Percentiles rank a stretch among this genome's conserved stretches.
These are phyloP conservation scores for Capsaspora owczarzaki DNA, from an alignment of 78 protist species.

Conservation along the genomic window DNA sequence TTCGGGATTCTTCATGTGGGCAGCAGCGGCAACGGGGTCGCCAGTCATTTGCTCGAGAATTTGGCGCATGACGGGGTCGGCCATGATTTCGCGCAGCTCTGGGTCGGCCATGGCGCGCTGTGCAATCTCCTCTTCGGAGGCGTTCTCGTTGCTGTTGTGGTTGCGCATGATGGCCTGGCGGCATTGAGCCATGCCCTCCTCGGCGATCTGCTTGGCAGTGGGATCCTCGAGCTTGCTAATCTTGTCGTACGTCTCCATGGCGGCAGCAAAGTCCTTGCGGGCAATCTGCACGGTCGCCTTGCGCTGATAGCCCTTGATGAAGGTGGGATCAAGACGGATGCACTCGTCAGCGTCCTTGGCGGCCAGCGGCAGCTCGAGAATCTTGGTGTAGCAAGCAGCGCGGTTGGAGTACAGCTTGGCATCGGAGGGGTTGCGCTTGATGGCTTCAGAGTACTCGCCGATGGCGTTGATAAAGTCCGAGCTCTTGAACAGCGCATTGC, in stretches of 20 bases:
- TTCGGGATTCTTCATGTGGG: background rate
- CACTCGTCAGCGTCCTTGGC: background rate
- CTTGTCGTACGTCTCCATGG: background rate
- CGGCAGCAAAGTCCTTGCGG: background rate
- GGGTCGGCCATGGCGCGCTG: background rate
- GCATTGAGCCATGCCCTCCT: background rate
- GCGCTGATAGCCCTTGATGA: background rate
- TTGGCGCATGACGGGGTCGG: background rate
- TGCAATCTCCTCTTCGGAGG: background rate
- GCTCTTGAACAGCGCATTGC: conserved; percentile 43
- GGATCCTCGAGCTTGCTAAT: background rate
- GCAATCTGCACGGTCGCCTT: background rate
- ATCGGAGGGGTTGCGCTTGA: conserved; percentile 41
- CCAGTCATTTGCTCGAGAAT: background rate
- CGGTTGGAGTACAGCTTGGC: conserved; percentile 29
- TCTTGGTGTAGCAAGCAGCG: conserved; percentile 25
- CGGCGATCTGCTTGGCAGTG: background rate
- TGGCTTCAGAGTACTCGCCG: conserved; percentile 22
- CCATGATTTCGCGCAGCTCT: background rate
- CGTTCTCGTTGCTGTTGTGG: background rate
- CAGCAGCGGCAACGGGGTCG: background rate
- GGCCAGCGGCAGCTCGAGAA: background rate
- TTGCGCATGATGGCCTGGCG: background rate
- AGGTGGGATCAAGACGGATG: background rate
- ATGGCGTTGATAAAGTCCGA: conserved; percentile 36